Conservation (phyloP, 2,329 filamentous ascomycete genomes). For the Aspergillus candidus region DNA sequence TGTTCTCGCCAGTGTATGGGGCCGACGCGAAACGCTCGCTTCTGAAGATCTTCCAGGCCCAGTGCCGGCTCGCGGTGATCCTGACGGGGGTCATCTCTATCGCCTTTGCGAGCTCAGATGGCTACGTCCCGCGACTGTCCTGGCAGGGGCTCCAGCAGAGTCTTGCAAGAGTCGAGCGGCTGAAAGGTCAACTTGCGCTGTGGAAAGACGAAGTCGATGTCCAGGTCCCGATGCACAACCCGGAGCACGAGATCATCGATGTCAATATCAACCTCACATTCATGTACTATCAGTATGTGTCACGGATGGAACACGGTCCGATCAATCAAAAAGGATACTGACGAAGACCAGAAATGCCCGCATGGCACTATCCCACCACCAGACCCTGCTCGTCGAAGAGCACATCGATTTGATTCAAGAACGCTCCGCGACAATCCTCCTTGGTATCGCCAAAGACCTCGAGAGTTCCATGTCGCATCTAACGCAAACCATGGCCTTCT, state of each 20-base stretch:
- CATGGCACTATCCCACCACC: conserved; percentile 1
- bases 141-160: conserved; percentile 3
- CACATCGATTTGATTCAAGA: neutral
- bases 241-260: neutral
- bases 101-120: conserved; percentile 4
- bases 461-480: conserved; percentile 1
- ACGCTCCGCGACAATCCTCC: no score
- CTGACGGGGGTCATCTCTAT: conserved; percentile 5
- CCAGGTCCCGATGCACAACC: neutral
- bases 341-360: neutral
- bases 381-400: conserved; percentile 5
- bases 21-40: neutral
- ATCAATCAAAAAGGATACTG: no score
- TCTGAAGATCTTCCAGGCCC: conserved; percentile 3
- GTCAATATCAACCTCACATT: conserved; percentile 5
- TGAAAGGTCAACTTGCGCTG: conserved; percentile 1
- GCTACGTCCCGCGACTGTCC: conserved; percentile 2
- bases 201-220: conserved; percentile 1
- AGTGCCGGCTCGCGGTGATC: conserved; percentile 6
- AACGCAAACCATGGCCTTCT: conserved; percentile 4
- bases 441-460: no score
- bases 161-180: conserved; percentile 1
- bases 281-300: conserved; percentile 6
- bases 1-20: conserved; percentile 4
- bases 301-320: neutral